Evolutionary conservation across 2,329 filamentous ascomycete species (phyloP).

Genomic region (Beauveria sp.): DNA sequence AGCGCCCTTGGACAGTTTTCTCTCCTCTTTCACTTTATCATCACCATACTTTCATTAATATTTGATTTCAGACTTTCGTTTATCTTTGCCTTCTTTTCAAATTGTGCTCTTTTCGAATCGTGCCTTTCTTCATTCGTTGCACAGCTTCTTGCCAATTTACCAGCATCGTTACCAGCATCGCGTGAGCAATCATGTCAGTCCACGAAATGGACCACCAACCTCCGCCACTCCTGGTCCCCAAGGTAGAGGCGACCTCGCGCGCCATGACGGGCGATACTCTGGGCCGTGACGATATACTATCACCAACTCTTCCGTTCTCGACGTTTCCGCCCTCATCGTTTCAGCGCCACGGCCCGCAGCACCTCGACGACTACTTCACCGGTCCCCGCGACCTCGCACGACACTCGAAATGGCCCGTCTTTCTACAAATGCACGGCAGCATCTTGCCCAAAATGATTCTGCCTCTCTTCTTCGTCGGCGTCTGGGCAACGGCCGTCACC

Average conservation of each 20-base stretch:
- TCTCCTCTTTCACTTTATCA: background rate
- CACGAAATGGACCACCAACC: background rate
- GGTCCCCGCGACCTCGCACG: constrained; percentile 62
- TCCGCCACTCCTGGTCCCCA: background rate
- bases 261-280: constrained; percentile 5
- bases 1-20: background rate
- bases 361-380: constrained; percentile 55
- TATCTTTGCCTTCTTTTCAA: no score
- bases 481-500: constrained; percentile 61
- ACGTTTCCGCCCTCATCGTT: constrained; percentile 23
- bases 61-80: background rate
- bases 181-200: background rate
- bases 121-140: background rate
- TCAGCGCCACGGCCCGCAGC: constrained; percentile 29
- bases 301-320: constrained; percentile 23
- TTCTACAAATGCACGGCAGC: constrained; percentile 68
- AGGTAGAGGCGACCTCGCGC: background rate
- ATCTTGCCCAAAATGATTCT: constrained; percentile 68
- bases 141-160: background rate
- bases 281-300: constrained; percentile 17
- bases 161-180: background rate
- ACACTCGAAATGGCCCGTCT: constrained; percentile 71
- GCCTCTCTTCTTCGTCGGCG: constrained; percentile 53
- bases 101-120: background rate
- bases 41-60: background rate